These are phyloP conservation scores for Albizia julibrissin DNA, from an alignment of 306 rosid genomes.

Conservation along the genomic window DNA sequence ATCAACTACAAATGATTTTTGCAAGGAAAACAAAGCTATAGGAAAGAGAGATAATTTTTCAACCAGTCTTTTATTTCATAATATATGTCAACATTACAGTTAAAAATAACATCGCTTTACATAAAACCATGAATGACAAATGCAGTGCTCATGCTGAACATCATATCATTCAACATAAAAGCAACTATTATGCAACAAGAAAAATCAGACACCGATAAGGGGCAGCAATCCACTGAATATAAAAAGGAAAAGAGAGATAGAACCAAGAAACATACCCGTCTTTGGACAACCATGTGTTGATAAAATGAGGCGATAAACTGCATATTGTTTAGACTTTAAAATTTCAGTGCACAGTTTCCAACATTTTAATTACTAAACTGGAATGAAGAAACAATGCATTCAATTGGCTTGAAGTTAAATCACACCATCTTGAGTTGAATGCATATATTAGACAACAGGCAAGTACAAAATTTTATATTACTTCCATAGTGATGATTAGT, in stretches of 20 bases:
- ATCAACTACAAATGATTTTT: neutral
- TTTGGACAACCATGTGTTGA: slow-evolving; percentile 96
- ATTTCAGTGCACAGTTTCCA: slow-evolving; percentile 30
- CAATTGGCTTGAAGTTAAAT: slow-evolving; percentile 21
- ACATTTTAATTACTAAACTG: slow-evolving; percentile 20
- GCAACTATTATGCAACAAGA: neutral
- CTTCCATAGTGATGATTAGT: slow-evolving; percentile 8
- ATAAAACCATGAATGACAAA: neutral
- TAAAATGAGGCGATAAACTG: slow-evolving; percentile 96
- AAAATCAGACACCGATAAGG: slow-evolving; percentile 19
- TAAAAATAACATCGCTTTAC: neutral
- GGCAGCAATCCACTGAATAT: slow-evolving; percentile 6
- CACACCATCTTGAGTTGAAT: slow-evolving; percentile 1
- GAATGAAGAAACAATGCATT: slow-evolving; percentile 13
- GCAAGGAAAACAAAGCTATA: slow-evolving; percentile 6
- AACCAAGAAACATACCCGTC: slow-evolving; percentile 67
- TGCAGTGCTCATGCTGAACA: neutral
- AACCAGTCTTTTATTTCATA: neutral
- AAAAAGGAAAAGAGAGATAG: slow-evolving; percentile 19
- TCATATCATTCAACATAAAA: neutral
- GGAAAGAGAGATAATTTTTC: slow-evolving; percentile 3
- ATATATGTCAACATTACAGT: neutral
- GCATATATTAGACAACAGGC: slow-evolving; percentile 13
- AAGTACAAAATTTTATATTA: slow-evolving; percentile 7
- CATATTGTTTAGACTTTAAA: slow-evolving; percentile 38